Conservation (phyloP, 768 basidiomycete species). For the Boletus barrowsii region DNA sequence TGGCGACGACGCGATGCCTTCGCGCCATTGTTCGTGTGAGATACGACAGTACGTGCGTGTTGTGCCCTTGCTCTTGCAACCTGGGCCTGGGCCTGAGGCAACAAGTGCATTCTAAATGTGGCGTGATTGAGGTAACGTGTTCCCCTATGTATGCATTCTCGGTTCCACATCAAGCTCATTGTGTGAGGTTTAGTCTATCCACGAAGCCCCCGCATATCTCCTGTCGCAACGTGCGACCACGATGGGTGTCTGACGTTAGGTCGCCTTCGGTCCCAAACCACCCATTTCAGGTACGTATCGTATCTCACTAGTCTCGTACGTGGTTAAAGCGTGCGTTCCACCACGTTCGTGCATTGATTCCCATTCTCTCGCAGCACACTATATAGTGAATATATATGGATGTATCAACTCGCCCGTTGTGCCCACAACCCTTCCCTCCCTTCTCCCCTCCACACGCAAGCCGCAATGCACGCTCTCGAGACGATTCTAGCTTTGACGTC, state of each 20-base stretch:
- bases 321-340: neutral
- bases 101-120: neutral
- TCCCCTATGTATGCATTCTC: neutral
- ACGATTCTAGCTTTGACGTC: neutral
- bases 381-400: neutral
- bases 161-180: neutral
- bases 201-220: too few species aligned
- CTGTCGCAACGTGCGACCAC: neutral
- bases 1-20: neutral
- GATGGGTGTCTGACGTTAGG: neutral
- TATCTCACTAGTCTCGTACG: neutral
- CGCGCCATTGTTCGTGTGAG: neutral
- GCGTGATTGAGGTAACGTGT: neutral
- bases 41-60: too few species aligned
- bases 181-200: neutral
- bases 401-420: neutral
- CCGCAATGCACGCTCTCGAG: constrained; percentile 6
- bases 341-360: neutral
- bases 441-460: neutral
- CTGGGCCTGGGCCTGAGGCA: neutral
- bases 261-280: neutral
- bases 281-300: neutral
- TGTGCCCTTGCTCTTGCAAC: too few species aligned
- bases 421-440: neutral
- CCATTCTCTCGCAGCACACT: neutral